phyloP scores from a whole-genome alignment of 495 filamentous ascomycete genomes.

The Neurospora sp. region DNA sequence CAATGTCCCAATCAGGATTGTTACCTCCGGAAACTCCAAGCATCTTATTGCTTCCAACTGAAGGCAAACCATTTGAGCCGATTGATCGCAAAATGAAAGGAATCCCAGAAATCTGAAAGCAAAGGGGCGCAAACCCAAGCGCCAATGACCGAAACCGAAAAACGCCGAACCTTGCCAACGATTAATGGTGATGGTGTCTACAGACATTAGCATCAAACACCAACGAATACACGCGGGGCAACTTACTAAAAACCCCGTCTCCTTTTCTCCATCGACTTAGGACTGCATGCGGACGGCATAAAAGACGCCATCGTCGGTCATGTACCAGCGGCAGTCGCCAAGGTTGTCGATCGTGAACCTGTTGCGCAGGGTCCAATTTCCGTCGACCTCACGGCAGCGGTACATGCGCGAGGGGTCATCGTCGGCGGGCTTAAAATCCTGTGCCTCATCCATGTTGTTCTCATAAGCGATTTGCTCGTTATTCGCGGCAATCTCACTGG shows the following conservation, averaged over 20 bases:
- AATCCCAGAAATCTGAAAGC: background rate
- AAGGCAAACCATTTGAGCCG: background rate
- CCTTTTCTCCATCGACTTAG: constrained; percentile 7
- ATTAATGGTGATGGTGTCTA: background rate
- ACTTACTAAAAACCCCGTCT: background rate
- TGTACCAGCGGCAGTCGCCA: constrained; percentile 37
- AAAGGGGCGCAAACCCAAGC: background rate
- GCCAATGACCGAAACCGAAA: background rate
- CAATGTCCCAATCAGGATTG: background rate
- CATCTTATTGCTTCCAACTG: background rate
- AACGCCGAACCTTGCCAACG: background rate
- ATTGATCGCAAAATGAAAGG: background rate
- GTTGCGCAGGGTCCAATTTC: constrained; percentile 34
- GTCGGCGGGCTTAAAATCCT: constrained; percentile 43
- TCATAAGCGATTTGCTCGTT: constrained; percentile 28
- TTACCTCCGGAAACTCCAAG: background rate
- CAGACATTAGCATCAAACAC: background rate
- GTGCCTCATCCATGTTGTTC: constrained; percentile 32
- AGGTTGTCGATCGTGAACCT: constrained; percentile 42
- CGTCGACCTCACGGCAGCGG: constrained; percentile 39
- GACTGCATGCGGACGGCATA: constrained; percentile 35
- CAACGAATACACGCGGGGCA: background rate
- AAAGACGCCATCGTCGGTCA: constrained; percentile 34
- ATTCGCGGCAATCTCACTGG: constrained; percentile 26
- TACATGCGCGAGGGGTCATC: constrained; percentile 42